Conservation (phyloP, 148 eudicot genomes). For the Pouteria glomerata region DNA sequence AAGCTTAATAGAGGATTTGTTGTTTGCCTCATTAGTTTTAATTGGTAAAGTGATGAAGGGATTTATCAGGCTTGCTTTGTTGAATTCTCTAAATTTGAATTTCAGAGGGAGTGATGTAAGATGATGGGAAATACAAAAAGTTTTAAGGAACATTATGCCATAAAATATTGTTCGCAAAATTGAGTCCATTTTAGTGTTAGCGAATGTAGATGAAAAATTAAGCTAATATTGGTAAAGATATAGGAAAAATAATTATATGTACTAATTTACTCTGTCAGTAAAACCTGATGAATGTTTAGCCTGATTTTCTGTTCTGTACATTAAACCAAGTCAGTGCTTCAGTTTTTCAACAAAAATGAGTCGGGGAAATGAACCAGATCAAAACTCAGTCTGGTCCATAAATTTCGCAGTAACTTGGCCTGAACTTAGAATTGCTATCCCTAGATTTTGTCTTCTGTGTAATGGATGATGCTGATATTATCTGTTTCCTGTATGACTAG, state of each 20-base stretch:
- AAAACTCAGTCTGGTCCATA: background rate
- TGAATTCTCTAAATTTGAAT: background rate
- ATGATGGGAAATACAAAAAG: background rate
- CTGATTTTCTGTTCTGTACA: background rate
- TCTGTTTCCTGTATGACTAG: conserved; percentile 35
- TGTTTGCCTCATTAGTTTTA: background rate
- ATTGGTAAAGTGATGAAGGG: background rate
- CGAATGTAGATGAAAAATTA: background rate
- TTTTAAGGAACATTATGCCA: background rate
- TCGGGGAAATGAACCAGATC: background rate
- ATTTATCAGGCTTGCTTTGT: background rate
- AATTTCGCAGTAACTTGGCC: background rate
- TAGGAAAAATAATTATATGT: background rate
- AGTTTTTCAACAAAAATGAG: background rate
- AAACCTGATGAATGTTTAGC: background rate
- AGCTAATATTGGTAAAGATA: background rate
- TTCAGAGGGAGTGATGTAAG: background rate
- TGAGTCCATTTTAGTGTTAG: background rate
- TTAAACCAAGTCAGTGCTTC: background rate
- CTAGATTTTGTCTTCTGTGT: background rate
- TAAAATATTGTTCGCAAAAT: background rate
- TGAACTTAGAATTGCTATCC: background rate
- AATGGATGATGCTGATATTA: background rate
- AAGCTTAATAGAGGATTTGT: background rate
- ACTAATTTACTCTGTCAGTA: background rate